Conservation (phyloP, 805 yeast genomes). For the Pichia nanzhaoensis region DNA sequence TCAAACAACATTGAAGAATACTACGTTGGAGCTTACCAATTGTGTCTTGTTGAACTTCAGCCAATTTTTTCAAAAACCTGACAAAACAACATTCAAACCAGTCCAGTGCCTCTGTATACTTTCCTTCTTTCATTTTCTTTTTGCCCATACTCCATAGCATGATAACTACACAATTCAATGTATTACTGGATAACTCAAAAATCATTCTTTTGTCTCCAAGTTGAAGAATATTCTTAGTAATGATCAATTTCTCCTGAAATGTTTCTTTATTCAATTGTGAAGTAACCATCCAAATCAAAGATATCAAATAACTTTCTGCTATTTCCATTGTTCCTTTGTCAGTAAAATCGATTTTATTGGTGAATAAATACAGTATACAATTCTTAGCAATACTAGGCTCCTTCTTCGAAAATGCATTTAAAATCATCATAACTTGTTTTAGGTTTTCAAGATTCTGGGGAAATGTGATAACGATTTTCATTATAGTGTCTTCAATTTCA, state of each 20-base stretch:
- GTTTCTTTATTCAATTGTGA: slow-evolving; percentile 16
- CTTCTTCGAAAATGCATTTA: slow-evolving; percentile 15
- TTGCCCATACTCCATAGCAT: slow-evolving; percentile 37
- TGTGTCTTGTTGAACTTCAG: slow-evolving; percentile 22
- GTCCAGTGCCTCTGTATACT: slow-evolving; percentile 6
- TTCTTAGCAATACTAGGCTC: slow-evolving; percentile 26
- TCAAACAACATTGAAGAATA: slow-evolving; percentile 26
- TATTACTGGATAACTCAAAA: slow-evolving; percentile 23
- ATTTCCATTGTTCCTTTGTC: not conserved
- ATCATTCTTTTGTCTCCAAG: slow-evolving; percentile 25
- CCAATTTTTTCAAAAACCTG: slow-evolving; percentile 6
- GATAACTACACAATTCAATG: slow-evolving; percentile 30
- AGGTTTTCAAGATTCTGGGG: slow-evolving; percentile 18
- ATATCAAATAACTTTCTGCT: slow-evolving; percentile 13
- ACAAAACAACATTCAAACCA: slow-evolving; percentile 17
- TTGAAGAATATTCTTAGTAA: slow-evolving; percentile 21
- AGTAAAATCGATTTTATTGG: slow-evolving; percentile 24
- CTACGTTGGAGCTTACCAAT: slow-evolving; percentile 34
- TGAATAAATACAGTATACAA: slow-evolving; percentile 31
- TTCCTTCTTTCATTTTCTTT: slow-evolving; percentile 21
- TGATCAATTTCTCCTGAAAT: slow-evolving; percentile 10
- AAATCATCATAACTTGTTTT: slow-evolving; percentile 7
- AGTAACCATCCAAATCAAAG: slow-evolving; percentile 20
- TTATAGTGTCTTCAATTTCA: slow-evolving; percentile 26
- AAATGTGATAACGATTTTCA: slow-evolving; percentile 32